A percentile compares a stretch with the other conserved stretches of the same genome.
Conservation (phyloP, 768 basidiomycete species). For the Brasilioporus rufonigricans region DNA sequence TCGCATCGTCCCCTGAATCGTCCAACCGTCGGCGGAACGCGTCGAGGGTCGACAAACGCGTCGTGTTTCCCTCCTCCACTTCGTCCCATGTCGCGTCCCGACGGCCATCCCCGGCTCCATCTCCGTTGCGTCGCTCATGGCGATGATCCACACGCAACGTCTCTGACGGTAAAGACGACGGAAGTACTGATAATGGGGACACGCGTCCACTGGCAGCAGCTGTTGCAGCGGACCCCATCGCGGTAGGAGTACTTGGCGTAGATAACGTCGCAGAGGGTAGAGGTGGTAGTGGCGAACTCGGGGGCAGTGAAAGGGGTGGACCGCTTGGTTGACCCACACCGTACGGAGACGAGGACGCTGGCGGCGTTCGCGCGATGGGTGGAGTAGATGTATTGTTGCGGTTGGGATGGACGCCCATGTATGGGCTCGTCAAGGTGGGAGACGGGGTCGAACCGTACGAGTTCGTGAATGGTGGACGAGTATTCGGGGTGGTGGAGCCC, state of each 20-base stretch:
- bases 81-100: constrained; percentile 1
- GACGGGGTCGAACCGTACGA: constrained; percentile 3
- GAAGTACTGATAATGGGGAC: constrained; percentile 14
- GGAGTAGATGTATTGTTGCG: neutral
- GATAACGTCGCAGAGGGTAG: constrained; percentile 8
- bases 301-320: constrained; percentile 24
- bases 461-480: neutral
- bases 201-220: constrained; percentile 15
- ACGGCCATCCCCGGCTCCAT: neutral
- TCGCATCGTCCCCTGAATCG: constrained; percentile 8
- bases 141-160: neutral
- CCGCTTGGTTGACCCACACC: neutral
- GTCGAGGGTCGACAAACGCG: constrained; percentile 25
- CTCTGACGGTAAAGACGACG: constrained; percentile 13
- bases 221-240: constrained; percentile 6
- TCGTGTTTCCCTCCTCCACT: constrained; percentile 18
- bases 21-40: constrained; percentile 21
- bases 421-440: neutral
- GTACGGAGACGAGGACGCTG: neutral
- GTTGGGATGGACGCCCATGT: neutral
- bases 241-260: neutral
- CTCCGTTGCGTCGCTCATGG: neutral
- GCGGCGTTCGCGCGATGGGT: constrained; percentile 10
- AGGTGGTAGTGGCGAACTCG: constrained; percentile 22
- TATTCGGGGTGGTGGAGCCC: constrained; percentile 6